A percentile compares a stretch with the other conserved stretches of the same genome.
These are phyloP conservation scores for Solanum pimpinellifolium DNA, from an alignment of 257 asterid genomes.

Conservation along the genomic window DNA sequence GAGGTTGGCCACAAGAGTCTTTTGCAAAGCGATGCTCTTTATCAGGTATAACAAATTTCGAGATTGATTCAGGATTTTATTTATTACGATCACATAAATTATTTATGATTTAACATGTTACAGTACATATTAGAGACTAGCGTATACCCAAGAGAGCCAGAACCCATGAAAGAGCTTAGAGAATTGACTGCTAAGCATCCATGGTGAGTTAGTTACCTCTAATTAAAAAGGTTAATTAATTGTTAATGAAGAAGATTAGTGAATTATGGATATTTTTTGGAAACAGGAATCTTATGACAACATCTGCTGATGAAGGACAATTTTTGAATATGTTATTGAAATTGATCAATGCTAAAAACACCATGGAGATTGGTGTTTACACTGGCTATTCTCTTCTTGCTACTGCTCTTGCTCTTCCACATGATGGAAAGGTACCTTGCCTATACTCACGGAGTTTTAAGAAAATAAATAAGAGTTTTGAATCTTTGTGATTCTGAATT, in stretches of 20 bases:
- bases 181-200: slow-evolving; percentile 91
- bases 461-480: too few relatives aligned
- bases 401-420: slow-evolving; percentile 76
- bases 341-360: slow-evolving; percentile 77
- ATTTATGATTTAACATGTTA: not conserved
- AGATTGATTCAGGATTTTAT: not conserved
- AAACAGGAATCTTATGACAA: slow-evolving; percentile 72
- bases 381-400: slow-evolving; percentile 88
- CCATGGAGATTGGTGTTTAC: slow-evolving; percentile 90
- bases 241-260: not conserved
- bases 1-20: slow-evolving; percentile 94
- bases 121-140: slow-evolving; percentile 87
- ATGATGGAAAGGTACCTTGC: slow-evolving; percentile 62
- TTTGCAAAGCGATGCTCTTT: slow-evolving; percentile 70
- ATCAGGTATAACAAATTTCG: slow-evolving; percentile 23
- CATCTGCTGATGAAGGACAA: slow-evolving; percentile 89
- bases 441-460: too few relatives aligned
- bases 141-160: slow-evolving; percentile 83
- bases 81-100: not conserved
- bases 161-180: slow-evolving; percentile 80
- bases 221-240: not conserved
- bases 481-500: too few relatives aligned
- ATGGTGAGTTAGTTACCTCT: slow-evolving; percentile 25
- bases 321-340: slow-evolving; percentile 75
- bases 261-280: not conserved